Evolutionary conservation across 2,329 filamentous ascomycete genomes (phyloP), one percentile per base, ranked within the genome.

Genomic region (Curvularia lunata): DNA sequence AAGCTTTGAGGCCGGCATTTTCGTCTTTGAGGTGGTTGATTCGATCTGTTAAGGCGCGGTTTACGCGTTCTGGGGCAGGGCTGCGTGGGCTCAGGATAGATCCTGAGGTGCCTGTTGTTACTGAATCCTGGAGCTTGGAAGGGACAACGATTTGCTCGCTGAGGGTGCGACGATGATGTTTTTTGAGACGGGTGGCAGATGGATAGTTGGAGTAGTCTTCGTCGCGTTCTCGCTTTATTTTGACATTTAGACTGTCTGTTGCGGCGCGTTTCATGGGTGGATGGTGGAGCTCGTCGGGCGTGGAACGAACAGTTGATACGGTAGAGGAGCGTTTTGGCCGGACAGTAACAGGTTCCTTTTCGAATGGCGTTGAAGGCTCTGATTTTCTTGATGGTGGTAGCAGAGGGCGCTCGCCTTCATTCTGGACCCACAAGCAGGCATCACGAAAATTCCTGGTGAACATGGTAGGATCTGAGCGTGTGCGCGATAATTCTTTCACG

Each of bases 281-380:
- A 12, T 63, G 45, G 1, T 56, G 54, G 6, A 56, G 30, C 0
- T 58, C 50, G 34, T 64, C 63, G 13, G 54, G 16, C n/a, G 34
- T 47, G 38, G 48, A 52, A 9, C 56, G 54, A 10, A 60, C 53
- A 5, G 50, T 54, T 34, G 49, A 91, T 85, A 28, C 85, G 78
- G 7, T 86, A 86, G 42, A 92, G 78, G 16, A 88, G 86, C 19
- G 80, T 79, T 72, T 87, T 88, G 23, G 89, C 88, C 59, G 86
- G 81, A 67, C 65, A n/a, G 61, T 48, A 16, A 67, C 52, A 4
- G 48, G 51, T 6, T 68, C 65, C n/a, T 47, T 49, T 41, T 58
- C 51, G 18, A 25, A 56, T 7, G 64, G 56, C 23, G 62, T 60
- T 10, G 57, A 58, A 27, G 64, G 51, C 23, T 64, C 66, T n/a